Evolutionary conservation across 2,329 filamentous ascomycete genomes (phyloP).

Genomic region (Diaporthe eres): DNA sequence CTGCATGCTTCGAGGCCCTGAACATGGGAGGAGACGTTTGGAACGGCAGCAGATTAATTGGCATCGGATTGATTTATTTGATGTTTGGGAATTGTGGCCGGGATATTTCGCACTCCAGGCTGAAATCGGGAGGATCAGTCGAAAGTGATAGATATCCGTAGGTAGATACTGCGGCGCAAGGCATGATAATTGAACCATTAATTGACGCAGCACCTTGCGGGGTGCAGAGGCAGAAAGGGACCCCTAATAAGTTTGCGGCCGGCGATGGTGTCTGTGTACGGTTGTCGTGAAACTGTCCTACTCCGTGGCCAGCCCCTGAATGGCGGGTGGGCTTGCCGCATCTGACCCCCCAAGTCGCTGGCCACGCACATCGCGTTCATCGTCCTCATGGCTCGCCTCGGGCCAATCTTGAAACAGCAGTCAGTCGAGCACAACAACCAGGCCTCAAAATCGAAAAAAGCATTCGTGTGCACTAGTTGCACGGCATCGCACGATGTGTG

Average conservation of each 20-base stretch:
- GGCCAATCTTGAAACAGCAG: not conserved
- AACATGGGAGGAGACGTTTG: not conserved
- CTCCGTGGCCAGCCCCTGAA: conserved; percentile 20
- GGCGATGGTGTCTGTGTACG: conserved; percentile 30
- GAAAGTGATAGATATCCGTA: not conserved
- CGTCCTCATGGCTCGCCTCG: not conserved
- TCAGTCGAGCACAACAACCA: not conserved
- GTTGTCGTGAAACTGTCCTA: conserved; percentile 33
- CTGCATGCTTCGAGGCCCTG: not conserved
- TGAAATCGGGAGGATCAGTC: not conserved
- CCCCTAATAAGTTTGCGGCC: conserved; percentile 9
- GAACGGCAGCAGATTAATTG: not conserved
- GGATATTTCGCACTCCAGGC: not conserved
- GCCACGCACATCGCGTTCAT: not conserved
- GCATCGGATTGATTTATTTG: not conserved
- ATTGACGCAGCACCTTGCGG: not conserved
- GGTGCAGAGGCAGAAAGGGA: not conserved
- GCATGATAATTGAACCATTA: not conserved
- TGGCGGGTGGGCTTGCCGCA: conserved; percentile 29
- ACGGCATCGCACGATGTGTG: conserved; percentile 14
- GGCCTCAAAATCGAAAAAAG: not conserved
- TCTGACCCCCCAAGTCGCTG: not conserved
- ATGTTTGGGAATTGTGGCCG: not conserved
- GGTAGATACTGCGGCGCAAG: not conserved
- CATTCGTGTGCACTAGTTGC: not conserved